A percentile compares a stretch with the other conserved stretches of the same genome.
Conservation (phyloP, 2,329 filamentous ascomycete genomes). For the Falciphora oryzae region DNA sequence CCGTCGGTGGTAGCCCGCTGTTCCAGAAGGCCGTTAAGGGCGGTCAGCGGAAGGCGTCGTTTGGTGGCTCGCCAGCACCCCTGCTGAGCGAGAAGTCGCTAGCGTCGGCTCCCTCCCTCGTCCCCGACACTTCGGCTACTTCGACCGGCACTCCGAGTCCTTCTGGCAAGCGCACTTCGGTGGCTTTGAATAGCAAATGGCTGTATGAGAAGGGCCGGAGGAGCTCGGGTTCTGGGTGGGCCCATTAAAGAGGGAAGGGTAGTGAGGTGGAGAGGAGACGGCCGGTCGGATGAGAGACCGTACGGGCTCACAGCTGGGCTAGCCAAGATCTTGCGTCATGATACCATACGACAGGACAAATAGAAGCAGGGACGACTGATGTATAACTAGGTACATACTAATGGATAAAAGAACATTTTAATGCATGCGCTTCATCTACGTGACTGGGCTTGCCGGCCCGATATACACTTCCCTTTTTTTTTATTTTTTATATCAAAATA, state of each 20-base stretch:
- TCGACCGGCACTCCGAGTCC: slow-evolving; percentile 63
- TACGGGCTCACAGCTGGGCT: background rate
- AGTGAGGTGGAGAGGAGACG: background rate
- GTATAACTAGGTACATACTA: background rate
- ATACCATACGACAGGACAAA: background rate
- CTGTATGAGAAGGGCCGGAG: slow-evolving; percentile 76
- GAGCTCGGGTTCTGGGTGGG: slow-evolving; percentile 35
- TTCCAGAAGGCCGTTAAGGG: slow-evolving; percentile 61
- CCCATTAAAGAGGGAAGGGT: background rate
- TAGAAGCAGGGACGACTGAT: background rate
- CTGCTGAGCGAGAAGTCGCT: slow-evolving; percentile 23
- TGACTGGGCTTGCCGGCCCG: too few relatives aligned
- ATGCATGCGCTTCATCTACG: background rate
- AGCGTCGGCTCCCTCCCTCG: background rate
- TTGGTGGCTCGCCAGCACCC: slow-evolving; percentile 48
- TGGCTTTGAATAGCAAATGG: slow-evolving; percentile 89
- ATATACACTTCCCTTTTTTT: too few relatives aligned
- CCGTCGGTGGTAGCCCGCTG: slow-evolving; percentile 42
- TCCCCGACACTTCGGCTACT: slow-evolving; percentile 36
- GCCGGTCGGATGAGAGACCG: background rate
- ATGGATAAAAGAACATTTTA: background rate
- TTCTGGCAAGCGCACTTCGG: slow-evolving; percentile 61
- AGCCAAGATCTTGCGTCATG: background rate
- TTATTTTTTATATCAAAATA: too few relatives aligned
- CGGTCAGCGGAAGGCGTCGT: slow-evolving; percentile 53